Evolutionary conservation across 1,139 yeast genomes (phyloP).

Genomic region (Kodamaea ohmeri): DNA sequence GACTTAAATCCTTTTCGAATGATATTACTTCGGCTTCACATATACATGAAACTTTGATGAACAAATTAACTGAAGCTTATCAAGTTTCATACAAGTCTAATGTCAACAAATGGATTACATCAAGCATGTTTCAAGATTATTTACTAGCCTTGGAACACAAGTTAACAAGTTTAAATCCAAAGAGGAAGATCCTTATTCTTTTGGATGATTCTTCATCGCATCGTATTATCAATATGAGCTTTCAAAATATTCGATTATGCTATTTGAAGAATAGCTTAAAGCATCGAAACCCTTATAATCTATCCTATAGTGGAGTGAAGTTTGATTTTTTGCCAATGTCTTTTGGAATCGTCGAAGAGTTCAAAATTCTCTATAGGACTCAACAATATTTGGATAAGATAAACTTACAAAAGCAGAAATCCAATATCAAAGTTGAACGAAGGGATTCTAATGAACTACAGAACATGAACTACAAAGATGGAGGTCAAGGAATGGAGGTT

Average conservation of each 20-base stretch:
- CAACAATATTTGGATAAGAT: slow-evolving; percentile 58
- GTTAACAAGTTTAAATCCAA: slow-evolving; percentile 32
- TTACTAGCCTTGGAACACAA: slow-evolving; percentile 58
- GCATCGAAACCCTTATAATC: slow-evolving; percentile 39
- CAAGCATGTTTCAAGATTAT: slow-evolving; percentile 65
- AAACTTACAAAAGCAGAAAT: slow-evolving; percentile 33
- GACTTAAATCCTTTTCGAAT: slow-evolving; percentile 24
- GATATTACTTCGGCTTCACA: not conserved
- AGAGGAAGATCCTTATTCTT: slow-evolving; percentile 52
- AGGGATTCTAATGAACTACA: slow-evolving; percentile 8
- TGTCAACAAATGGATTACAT: slow-evolving; percentile 62
- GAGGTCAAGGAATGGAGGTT: slow-evolving; percentile 19
- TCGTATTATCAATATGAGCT: slow-evolving; percentile 54
- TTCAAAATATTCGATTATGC: slow-evolving; percentile 49
- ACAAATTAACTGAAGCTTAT: slow-evolving; percentile 51
- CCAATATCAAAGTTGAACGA: slow-evolving; percentile 17
- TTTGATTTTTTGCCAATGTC: slow-evolving; percentile 59
- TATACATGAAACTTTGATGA: slow-evolving; percentile 28
- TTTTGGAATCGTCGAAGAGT: slow-evolving; percentile 64
- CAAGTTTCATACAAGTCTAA: slow-evolving; percentile 58
- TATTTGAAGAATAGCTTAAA: slow-evolving; percentile 41
- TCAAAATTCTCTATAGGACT: slow-evolving; percentile 55
- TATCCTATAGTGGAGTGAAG: slow-evolving; percentile 35
- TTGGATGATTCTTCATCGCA: slow-evolving; percentile 66
- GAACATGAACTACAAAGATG: slow-evolving; percentile 8